Percentiles rank a stretch among this genome's conserved stretches.
Evolutionary conservation across 352 stramenopile genomes (phyloP).

Genomic region (Phytopythium aichiense): DNA sequence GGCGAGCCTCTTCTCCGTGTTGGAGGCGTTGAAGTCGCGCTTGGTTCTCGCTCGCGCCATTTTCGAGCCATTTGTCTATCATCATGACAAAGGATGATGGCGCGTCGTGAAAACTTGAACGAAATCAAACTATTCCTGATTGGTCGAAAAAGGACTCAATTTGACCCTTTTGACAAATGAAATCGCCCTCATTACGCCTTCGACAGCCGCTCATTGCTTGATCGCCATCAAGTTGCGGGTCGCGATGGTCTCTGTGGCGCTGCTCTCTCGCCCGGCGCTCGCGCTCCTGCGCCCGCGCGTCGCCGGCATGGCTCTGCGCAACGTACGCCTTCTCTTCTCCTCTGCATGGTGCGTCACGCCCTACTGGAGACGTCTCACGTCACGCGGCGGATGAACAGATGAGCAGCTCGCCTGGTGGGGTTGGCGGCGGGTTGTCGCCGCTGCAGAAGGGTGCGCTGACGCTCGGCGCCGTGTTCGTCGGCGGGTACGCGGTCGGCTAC

Average conservation of each 20-base stretch:
- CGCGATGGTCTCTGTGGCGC: constrained; percentile 4
- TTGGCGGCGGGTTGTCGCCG: constrained; percentile 25
- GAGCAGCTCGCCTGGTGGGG: constrained; percentile 10
- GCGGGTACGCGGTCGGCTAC: constrained; percentile 66
- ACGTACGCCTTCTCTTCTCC: constrained; percentile 6
- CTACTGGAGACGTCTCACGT: not conserved
- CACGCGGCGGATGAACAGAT: not conserved
- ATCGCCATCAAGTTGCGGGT: not conserved
- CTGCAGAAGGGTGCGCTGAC: constrained; percentile 40
- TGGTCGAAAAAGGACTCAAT: no score
- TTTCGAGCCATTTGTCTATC: no score
- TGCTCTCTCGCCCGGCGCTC: constrained; percentile 14
- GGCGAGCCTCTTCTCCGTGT: no score
- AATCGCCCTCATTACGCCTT: no score
- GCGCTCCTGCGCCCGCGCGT: constrained; percentile 13
- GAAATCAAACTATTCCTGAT: no score
- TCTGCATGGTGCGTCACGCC: not conserved
- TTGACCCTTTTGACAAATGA: no score
- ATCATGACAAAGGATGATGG: no score
- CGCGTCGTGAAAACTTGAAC: no score
- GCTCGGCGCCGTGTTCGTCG: constrained; percentile 48
- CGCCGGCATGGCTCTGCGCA: not conserved
- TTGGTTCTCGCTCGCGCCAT: no score
- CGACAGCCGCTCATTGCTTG: no score
- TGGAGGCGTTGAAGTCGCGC: no score